Evolutionary conservation across 768 basidiomycete species (phyloP).

Genomic region (Rubroboletus satanas): DNA sequence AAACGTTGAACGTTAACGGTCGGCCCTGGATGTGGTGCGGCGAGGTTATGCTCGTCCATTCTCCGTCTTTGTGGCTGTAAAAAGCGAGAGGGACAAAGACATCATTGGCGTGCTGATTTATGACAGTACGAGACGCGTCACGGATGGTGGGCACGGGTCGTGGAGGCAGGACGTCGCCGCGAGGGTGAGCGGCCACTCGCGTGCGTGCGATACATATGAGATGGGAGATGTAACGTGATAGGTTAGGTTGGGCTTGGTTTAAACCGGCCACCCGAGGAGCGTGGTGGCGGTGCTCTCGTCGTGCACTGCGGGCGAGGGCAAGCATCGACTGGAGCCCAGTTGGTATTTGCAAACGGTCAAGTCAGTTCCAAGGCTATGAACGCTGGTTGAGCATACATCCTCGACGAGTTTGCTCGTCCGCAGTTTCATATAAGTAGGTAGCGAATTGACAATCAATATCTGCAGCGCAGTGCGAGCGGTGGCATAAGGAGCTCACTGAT

Average conservation of each 20-base stretch:
- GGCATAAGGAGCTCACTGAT: neutral
- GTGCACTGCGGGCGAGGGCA: neutral
- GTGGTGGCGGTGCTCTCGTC: neutral
- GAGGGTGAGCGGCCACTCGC: neutral
- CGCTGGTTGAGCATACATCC: neutral
- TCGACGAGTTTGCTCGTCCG: neutral
- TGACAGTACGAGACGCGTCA: neutral
- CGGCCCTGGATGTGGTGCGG: neutral
- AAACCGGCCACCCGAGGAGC: neutral
- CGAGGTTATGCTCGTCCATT: neutral
- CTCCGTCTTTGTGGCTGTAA: neutral
- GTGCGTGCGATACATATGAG: neutral
- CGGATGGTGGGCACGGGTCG: neutral
- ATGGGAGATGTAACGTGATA: neutral
- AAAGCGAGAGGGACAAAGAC: neutral
- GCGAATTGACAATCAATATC: slow-evolving; percentile 1
- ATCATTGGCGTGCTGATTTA: too few species aligned
- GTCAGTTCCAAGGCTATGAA: neutral
- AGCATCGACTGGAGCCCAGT: neutral
- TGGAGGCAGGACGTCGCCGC: neutral
- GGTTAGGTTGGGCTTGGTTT: neutral
- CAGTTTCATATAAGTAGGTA: neutral
- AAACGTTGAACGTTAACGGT: neutral
- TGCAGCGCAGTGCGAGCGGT: neutral
- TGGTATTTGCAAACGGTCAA: neutral